Base-by-base conservation (phyloP, 2,329 filamentous ascomycete species). In the Chalara sp. region DNA sequence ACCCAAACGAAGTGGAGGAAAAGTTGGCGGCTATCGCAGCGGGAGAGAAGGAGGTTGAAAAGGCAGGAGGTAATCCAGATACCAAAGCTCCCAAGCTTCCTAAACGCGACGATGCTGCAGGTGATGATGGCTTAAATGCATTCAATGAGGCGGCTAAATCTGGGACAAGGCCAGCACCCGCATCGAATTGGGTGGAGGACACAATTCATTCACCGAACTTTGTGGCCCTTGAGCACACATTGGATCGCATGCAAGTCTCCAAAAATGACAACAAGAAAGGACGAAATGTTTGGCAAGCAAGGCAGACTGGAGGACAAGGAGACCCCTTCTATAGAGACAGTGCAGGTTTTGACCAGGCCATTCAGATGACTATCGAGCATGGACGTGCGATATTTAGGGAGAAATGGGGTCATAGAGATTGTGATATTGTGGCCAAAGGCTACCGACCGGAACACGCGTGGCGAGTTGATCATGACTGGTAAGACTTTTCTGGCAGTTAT, bases 241-340 rank as follows among this genome's bases (percentile, higher is more conserved):
- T 59, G 4, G 62, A 68, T 46, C 59, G 59, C 21, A 69, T 68
- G 64, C 55, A 29, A 50, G 10, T 43, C 55, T 64, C 51, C 58
- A 68, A 61, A 62, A 61, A 46, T 55, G 59, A 48, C 47, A 58
- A 12, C 4, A 4, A 56, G 54, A 29, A 53, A 39, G 67, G 44
- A 61, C 65, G 77, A 32, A 80, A 80, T 61, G 74, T 69, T 12
- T 80, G 78, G 78, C 76, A 80, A 58, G 62, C 60, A 3, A 69
- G 70, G 28, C 78, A 80, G 61, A 68, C 64, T 3, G 78, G 77
- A 33, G 78, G 77, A 1, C 50, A 70, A 32, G 76, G 74, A 10
- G 77, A 81, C 58, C 76, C 76, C 3, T 80, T 72, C 53, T 75
- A 78, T 60, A 72, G 77, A 51, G 66, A 74, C 48, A 56, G 72